phyloP scores from a whole-genome alignment of 768 basidiomycete species.

The Trametes villosa region DNA sequence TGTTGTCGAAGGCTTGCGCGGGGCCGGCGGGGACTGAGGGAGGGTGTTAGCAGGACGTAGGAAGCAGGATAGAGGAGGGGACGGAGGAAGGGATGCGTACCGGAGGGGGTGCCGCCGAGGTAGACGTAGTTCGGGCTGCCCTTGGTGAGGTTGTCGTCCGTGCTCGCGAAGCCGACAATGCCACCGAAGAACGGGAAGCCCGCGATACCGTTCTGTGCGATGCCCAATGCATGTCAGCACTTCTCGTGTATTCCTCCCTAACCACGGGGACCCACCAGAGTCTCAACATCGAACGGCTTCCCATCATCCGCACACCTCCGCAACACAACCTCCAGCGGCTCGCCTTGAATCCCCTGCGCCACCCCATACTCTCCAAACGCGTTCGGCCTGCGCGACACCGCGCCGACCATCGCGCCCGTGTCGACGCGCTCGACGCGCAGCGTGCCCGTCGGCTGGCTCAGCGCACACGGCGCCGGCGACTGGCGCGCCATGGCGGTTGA shows the following conservation, averaged over 20 bases:
- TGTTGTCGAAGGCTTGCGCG: conserved; percentile 15
- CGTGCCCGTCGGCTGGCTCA: not conserved
- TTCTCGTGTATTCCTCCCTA: no score
- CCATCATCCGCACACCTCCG: not conserved
- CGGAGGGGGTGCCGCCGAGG: conserved; percentile 14
- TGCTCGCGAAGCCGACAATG: conserved; percentile 19
- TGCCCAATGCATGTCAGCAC: not conserved
- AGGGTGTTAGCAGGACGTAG: not conserved
- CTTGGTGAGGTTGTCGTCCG: conserved; percentile 4
- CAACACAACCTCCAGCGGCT: not conserved
- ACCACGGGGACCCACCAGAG: not conserved
- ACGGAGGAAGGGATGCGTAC: conserved; percentile 8
- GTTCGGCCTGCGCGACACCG: not conserved
- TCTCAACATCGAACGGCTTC: not conserved
- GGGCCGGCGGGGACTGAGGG: not conserved
- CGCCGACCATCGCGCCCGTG: not conserved
- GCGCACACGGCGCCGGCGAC: not conserved
- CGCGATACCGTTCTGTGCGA: conserved; percentile 16
- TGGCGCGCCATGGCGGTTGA: not conserved
- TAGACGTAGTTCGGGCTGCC: conserved; percentile 23
- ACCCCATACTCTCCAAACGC: not conserved
- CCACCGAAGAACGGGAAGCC: conserved; percentile 19
- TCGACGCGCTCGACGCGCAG: not conserved
- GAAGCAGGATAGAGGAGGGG: not conserved
- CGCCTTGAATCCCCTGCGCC: not conserved